Percentiles rank a stretch among this genome's conserved stretches.
Conservation (phyloP, 495 filamentous ascomycete genomes). For the Talaromyces wortmannii region DNA sequence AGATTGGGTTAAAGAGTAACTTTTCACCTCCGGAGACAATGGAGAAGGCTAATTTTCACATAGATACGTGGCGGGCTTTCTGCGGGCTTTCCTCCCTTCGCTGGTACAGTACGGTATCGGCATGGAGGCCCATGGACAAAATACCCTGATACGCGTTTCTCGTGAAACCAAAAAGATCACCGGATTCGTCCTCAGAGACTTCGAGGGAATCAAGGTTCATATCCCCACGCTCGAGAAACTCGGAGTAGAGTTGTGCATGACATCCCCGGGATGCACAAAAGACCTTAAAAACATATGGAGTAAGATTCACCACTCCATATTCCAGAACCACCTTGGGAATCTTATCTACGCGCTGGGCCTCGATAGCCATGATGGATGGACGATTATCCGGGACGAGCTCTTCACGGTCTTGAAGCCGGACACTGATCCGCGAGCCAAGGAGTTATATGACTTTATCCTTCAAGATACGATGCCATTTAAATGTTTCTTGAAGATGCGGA, state of each 20-base stretch:
- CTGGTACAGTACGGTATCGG: constrained; percentile 13
- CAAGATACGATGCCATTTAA: constrained; percentile 15
- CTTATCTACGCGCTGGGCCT: constrained; percentile 2
- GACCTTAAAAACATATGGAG: constrained; percentile 11
- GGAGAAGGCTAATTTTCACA: neutral
- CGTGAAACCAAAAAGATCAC: constrained; percentile 8
- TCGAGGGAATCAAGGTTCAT: constrained; percentile 14
- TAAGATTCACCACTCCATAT: constrained; percentile 15
- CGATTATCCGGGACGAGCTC: constrained; percentile 4
- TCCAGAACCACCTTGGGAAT: constrained; percentile 14
- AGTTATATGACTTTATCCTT: constrained; percentile 7
- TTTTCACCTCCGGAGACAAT: neutral
- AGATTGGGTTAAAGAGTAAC: constrained; percentile 8
- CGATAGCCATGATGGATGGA: constrained; percentile 7
- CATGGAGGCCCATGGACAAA: constrained; percentile 15
- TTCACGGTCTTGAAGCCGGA: neutral
- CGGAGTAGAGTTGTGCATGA: neutral
- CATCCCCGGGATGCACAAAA: constrained; percentile 3
- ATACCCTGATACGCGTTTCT: constrained; percentile 11
- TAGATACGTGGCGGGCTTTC: constrained; percentile 8
- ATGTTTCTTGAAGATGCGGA: constrained; percentile 15
- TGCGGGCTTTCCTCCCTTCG: constrained; percentile 10
- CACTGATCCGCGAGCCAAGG: neutral
- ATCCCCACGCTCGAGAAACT: constrained; percentile 8
- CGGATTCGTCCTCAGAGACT: constrained; percentile 16